These are phyloP conservation scores for Pleodorina starrii DNA, from an alignment of 139 green algal species.

Conservation along the genomic window DNA sequence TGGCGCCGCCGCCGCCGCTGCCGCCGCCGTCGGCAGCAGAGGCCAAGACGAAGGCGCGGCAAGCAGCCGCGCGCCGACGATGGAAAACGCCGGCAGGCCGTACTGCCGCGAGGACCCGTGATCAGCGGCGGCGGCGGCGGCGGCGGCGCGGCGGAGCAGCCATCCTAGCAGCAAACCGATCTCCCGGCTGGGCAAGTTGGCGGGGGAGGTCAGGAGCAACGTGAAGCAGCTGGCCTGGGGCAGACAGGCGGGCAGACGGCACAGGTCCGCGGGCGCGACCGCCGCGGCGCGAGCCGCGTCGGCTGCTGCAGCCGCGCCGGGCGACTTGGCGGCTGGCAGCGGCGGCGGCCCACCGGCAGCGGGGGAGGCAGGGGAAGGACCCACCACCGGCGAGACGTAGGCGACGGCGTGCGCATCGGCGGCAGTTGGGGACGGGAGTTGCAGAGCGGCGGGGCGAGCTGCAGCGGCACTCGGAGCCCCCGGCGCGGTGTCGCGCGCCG, in stretches of 20 bases:
- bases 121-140: too few relatives aligned
- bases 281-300: neutral
- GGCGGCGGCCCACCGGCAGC: too few relatives aligned
- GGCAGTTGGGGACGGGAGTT: too few relatives aligned
- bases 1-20: neutral
- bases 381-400: too few relatives aligned
- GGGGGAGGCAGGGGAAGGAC: too few relatives aligned
- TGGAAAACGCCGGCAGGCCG: neutral
- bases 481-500: too few relatives aligned
- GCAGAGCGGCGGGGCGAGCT: too few relatives aligned
- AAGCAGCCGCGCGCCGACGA: slow-evolving; percentile 17
- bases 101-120: too few relatives aligned
- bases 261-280: neutral
- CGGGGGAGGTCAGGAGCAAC: slow-evolving; percentile 17
- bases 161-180: neutral
- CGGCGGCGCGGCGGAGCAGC: neutral
- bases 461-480: too few relatives aligned
- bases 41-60: neutral
- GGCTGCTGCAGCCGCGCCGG: neutral
- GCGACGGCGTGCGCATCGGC: too few relatives aligned
- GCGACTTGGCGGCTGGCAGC: neutral
- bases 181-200: slow-evolving; percentile 13
- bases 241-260: slow-evolving; percentile 31
- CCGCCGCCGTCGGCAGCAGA: neutral
- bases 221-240: neutral